phyloP scores from a whole-genome alignment of 768 basidiomycete genomes.

The Lactifluus pinguis region DNA sequence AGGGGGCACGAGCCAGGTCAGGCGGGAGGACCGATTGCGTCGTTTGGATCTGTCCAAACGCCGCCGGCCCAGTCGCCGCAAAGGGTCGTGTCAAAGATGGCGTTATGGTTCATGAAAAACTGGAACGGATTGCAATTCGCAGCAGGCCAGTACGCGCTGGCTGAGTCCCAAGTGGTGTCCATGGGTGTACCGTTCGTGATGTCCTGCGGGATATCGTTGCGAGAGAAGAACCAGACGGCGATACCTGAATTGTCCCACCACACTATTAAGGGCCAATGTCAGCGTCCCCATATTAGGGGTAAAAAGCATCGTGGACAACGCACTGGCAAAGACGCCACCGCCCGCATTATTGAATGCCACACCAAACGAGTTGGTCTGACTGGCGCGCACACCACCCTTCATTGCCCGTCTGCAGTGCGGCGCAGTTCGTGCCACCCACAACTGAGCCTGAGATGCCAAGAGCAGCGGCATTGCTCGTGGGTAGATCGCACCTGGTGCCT shows the following conservation, averaged over 20 bases:
- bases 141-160: constrained; percentile 75
- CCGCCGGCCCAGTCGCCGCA: constrained; percentile 88
- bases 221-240: constrained; percentile 73
- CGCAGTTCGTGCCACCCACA: constrained; percentile 66
- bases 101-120: constrained; percentile 69
- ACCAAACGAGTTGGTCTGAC: constrained; percentile 62
- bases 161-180: constrained; percentile 51
- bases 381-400: constrained; percentile 66
- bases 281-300: neutral
- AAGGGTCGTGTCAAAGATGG: constrained; percentile 80
- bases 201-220: constrained; percentile 65
- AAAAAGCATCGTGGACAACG: constrained; percentile 34
- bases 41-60: constrained; percentile 74
- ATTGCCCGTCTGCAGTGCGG: constrained; percentile 58
- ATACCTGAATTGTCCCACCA: constrained; percentile 72
- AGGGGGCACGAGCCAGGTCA: too few relatives aligned
- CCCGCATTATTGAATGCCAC: constrained; percentile 73
- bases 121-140: constrained; percentile 62
- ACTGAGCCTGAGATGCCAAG: constrained; percentile 54
- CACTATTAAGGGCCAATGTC: constrained; percentile 36
- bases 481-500: constrained; percentile 54
- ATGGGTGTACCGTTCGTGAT: constrained; percentile 60
- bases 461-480: constrained; percentile 36
- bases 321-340: constrained; percentile 88
- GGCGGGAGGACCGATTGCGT: too few relatives aligned